Evolutionary conservation across 805 yeast species (phyloP), one percentile per base, ranked within the genome.

Genomic region (Nematodospora valgi): DNA sequence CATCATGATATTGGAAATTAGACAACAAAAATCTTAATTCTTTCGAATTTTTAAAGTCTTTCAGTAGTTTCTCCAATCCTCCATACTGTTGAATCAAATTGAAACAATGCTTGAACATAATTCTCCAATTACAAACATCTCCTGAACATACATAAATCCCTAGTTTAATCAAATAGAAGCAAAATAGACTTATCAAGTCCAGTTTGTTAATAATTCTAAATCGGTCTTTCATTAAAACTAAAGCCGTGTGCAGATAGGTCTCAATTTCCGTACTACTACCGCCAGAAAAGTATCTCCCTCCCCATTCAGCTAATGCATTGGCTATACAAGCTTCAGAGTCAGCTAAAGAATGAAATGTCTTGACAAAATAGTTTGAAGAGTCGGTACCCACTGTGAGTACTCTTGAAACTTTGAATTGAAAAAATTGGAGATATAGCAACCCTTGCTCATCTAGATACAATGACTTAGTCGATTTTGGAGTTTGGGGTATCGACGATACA

Each of bases 1-100:
- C 24, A 28, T 28, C 31, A 28, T 28, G 31, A 20, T 9, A 28
- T 20, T 28, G 31, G 13, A 28, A 15, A n/a, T 28, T 28, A n/a
- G 13, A 8, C n/a, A 28, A 17, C 15, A 20, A 11, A 20, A 28
- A 28, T n/a, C 6, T 17, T 11, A 15, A 13, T 8, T 15, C 29
- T 8, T 26, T 10, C n/a, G 18, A 26, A 8, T 13, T n/a, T 8
- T 15, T 8, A 13, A 8, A 8, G 10, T 8, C 18, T 8, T 8
- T 13, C 29, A 26, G 10, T 10, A 26, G 15, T 15, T 13, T 11
- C 11, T 26, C 11, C 10, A 8, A 7, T 14, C 7, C 23, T 11
- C 31, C 31, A n/a, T 28, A 15, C 7, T 20, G 6, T 11, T 20
- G 31, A 9, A 28, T 13, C 31, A 28, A 28, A 9, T 28, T 11